Conservation (phyloP, 2,329 filamentous ascomycete genomes). For the Microcera coccophila region DNA sequence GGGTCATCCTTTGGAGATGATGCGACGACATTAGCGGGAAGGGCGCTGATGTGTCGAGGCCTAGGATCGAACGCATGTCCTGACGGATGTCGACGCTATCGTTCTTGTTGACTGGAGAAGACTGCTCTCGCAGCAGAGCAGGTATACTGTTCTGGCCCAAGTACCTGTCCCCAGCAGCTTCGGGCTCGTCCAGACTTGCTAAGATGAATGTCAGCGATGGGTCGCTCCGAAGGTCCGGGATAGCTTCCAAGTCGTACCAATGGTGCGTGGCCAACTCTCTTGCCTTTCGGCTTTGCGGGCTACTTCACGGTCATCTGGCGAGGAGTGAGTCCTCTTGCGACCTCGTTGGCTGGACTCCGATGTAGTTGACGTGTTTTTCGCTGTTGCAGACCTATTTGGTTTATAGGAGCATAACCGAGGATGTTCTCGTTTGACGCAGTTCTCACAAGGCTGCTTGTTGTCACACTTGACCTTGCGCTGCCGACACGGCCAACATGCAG, state of each 20-base stretch:
- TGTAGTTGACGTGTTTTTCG: conserved; percentile 30
- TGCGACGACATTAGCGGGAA: conserved; percentile 64
- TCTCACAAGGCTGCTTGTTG: conserved; percentile 65
- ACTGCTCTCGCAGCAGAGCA: conserved; percentile 60
- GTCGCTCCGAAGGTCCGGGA: conserved; percentile 9
- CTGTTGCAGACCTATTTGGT: conserved; percentile 49
- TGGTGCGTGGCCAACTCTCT: conserved; percentile 41
- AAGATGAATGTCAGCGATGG: conserved; percentile 21
- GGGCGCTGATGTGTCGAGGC: conserved; percentile 61
- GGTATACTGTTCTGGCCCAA: conserved; percentile 66
- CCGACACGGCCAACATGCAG: conserved; percentile 63
- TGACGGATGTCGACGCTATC: conserved; percentile 56
- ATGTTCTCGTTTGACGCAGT: conserved; percentile 64
- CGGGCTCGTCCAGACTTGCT: conserved; percentile 50
- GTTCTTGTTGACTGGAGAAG: conserved; percentile 48
- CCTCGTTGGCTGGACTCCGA: conserved; percentile 22
- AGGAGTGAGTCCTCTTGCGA: conserved; percentile 35
- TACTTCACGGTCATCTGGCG: conserved; percentile 31
- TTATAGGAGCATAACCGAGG: conserved; percentile 64
- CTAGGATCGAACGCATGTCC: conserved; percentile 63
- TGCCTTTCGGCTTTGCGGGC: conserved; percentile 35
- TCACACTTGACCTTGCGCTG: conserved; percentile 68
- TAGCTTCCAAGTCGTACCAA: conserved; percentile 30
- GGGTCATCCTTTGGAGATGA: conserved; percentile 56
- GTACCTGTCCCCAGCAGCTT: conserved; percentile 56